phyloP scores from a whole-genome alignment of 1,139 yeast genomes.

The Torulaspora globosa region DNA sequence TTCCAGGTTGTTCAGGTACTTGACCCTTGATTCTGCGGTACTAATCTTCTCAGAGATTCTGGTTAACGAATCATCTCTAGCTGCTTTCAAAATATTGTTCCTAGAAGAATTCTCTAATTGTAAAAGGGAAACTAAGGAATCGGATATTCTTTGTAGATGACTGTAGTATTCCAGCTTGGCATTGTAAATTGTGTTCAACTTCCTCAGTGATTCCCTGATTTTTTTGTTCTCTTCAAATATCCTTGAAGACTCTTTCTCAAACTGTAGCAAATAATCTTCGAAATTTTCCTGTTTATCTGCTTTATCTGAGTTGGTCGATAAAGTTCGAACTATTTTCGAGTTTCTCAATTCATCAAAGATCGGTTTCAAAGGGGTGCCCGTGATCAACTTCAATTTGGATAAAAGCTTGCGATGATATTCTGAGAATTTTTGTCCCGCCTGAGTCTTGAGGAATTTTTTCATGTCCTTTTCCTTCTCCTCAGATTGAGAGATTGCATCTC shows the following conservation, averaged over 20 bases:
- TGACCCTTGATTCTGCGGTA: constrained; percentile 49
- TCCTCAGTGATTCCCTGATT: constrained; percentile 48
- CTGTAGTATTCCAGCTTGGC: constrained; percentile 74
- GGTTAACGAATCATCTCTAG: constrained; percentile 22
- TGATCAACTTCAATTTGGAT: constrained; percentile 18
- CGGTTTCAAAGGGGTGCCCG: constrained; percentile 28
- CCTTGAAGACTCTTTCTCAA: constrained; percentile 21
- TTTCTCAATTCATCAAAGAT: constrained; percentile 32
- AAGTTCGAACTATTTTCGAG: constrained; percentile 25
- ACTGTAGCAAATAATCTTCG: constrained; percentile 26
- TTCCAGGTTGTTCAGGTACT: constrained; percentile 55
- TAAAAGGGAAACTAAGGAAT: constrained; percentile 49
- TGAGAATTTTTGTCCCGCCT: constrained; percentile 25
- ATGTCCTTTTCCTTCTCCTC: constrained; percentile 27
- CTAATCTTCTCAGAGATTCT: constrained; percentile 35
- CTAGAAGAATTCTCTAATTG: constrained; percentile 24
- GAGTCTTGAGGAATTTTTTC: constrained; percentile 15
- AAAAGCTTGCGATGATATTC: constrained; percentile 24
- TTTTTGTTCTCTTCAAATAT: constrained; percentile 29
- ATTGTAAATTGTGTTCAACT: constrained; percentile 66
- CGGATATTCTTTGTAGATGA: constrained; percentile 81
- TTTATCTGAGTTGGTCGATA: constrained; percentile 7
- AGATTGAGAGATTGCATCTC: constrained; percentile 47
- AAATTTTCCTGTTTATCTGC: constrained; percentile 13
- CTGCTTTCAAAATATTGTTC: constrained; percentile 30